Evolutionary conservation across 805 yeast genomes (phyloP), one percentile per base, ranked within the genome.

Genomic region (Lipomyces orientalis): DNA sequence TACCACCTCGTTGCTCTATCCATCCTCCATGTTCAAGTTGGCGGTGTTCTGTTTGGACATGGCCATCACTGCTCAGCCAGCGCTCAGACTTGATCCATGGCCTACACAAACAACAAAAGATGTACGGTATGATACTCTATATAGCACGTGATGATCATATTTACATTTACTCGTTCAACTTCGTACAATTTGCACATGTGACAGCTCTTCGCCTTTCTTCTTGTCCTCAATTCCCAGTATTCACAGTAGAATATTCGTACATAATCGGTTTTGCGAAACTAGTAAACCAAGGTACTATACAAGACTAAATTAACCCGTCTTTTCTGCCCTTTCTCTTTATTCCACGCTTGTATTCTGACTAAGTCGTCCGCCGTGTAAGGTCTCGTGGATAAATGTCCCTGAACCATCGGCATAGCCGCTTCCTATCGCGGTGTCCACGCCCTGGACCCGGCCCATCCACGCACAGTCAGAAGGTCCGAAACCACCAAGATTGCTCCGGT

Each of bases 401-500:
- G 49, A 43, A 43, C 4, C 22, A 43, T 43, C 7, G 14, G 49
- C 22, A 16, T 16, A n/a, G n/a, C 16, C 49, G 16, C 49, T 43
- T 43, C 25, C 37, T 14, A 33, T 29, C 34, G 19, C n/a, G 34
- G 55, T 54, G 49, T 35, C 93, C 94, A 91, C 0, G 91, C 84
- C 34, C 84, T 81, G 31, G 79, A 73, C 3, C 85, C 87, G 0
- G 88, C 82, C 71, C 80, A 83, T 6, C 88, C 83, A 70, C 97
- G 86, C 2, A 95, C 79, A 16, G 87, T 82, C 62, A 95, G 81
- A 76, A 91, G 77, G 78, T 95, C 99, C 43, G 96, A 89, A 16
- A 97, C 97, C 37, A 95, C 87, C n/a, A 92, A 81, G 81, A 91
- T 86, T 37, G 86, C 80, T 4, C 93, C 90, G 65, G 84, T 84